phyloP scores from a whole-genome alignment of 345 rosid species.

The Clausena lansium region DNA sequence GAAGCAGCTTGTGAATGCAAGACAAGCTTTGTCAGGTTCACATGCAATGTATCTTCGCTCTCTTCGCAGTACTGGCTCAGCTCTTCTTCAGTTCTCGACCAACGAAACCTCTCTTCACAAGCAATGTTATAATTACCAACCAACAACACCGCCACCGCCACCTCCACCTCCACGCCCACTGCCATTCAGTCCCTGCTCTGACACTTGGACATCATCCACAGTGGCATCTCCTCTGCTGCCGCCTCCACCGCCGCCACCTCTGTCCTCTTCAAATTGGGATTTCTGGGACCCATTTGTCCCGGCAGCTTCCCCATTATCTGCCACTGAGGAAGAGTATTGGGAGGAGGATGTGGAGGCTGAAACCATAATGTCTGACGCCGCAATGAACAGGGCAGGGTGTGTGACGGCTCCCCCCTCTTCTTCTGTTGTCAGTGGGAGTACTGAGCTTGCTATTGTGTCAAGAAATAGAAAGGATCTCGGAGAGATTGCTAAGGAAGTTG shows the following conservation, averaged over 20 bases:
- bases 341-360: conserved; percentile 51
- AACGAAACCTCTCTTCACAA: conserved; percentile 66
- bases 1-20: conserved; percentile 77
- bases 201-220: conserved; percentile 73
- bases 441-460: conserved; percentile 80
- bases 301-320: conserved; percentile 43
- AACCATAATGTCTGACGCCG: conserved; percentile 42
- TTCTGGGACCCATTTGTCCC: conserved; percentile 90
- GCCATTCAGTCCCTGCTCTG: conserved; percentile 71
- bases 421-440: conserved; percentile 59
- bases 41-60: conserved; percentile 92
- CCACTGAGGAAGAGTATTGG: conserved; percentile 62
- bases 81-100: conserved; percentile 71
- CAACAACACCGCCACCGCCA: conserved; percentile 16
- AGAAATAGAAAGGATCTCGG: conserved; percentile 76
- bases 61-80: conserved; percentile 76
- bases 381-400: conserved; percentile 35
- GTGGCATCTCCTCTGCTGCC: conserved; percentile 49
- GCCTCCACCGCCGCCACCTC: conserved; percentile 74
- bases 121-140: conserved; percentile 35
- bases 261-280: conserved; percentile 74
- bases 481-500: conserved; percentile 89
- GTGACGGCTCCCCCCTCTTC: conserved; percentile 49
- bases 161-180: conserved; percentile 29
- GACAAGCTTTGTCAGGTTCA: conserved; percentile 75